Base-by-base conservation (phyloP, 2,329 filamentous ascomycete genomes). In the Colletotrichum sp. region DNA sequence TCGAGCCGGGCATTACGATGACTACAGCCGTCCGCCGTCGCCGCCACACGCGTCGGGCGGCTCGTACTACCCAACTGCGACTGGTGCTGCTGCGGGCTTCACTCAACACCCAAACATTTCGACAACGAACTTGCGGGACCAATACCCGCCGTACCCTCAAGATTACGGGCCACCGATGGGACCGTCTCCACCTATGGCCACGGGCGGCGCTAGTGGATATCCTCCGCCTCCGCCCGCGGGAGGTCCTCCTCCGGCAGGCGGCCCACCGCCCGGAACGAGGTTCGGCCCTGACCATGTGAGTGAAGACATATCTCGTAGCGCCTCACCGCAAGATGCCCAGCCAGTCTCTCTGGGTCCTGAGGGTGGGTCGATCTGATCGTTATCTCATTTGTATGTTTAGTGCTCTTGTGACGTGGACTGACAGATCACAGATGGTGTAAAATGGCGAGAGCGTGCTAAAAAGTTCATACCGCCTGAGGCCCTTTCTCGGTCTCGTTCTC, bases 21-120 rank as follows among this genome's bases (percentile, higher is more conserved):
- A 83, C 60, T 80, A 83, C 68, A 80, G 81, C 52, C 85, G 84
- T 13, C 82, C 85, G 6, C 85, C 86, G 7, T 90, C 89, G 4
- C 89, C 88, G 1, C 86, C 87, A 5, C 88, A 85, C 70, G 88
- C 88, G 6, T 90, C 88, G 4, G 89, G 88, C n/a, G 88, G 88
- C 15, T 86, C 86, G 18, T 89, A 85, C 79, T 89, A 88, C 75
- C 86, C 86, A 5, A 86, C 86, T 4, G 74, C 77, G 13, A 66
- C 74, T n/a, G 69, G 64, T 25, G 67, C 71, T 13, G 61, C 77
- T 60, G 79, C 77, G 12, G 82, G 81, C 22, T 85, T 87, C 78
- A 83, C 84, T 8, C 84, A 84, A 13, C 85, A 86, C 65, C 83
- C 83, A 34, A 84, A 85, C 78, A 77, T 80, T 22, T 82, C 75